These are phyloP conservation scores for Ramalina intermedia DNA, from an alignment of 495 filamentous ascomycete species.

Conservation along the genomic window DNA sequence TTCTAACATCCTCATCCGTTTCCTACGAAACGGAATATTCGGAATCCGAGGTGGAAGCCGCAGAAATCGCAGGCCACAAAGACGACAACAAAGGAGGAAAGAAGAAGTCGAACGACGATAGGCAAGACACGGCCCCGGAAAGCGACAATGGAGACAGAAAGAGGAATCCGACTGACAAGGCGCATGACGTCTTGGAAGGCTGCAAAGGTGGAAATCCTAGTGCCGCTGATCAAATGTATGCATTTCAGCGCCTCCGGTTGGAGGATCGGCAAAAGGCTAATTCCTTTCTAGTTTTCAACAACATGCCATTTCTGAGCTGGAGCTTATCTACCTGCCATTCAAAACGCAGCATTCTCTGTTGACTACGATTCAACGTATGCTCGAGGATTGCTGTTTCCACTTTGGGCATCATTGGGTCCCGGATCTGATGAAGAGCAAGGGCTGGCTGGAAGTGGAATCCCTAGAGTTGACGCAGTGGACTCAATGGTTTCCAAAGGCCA, in stretches of 20 bases:
- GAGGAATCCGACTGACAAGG: background rate
- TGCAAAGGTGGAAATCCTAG: slow-evolving; percentile 1
- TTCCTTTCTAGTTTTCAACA: slow-evolving; percentile 1
- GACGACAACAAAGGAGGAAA: too few species aligned
- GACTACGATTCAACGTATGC: slow-evolving; percentile 3
- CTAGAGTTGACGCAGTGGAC: slow-evolving; percentile 13
- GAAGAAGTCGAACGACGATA: too few species aligned
- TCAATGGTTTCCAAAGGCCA: slow-evolving; percentile 4
- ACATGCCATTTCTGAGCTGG: slow-evolving; percentile 4
- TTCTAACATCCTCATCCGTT: slow-evolving; percentile 6
- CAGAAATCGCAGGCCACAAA: too few species aligned
- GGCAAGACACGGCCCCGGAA: slow-evolving; percentile 6
- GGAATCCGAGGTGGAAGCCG: too few species aligned
- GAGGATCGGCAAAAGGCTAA: slow-evolving; percentile 2
- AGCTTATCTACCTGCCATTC: slow-evolving; percentile 9
- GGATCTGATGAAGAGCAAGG: slow-evolving; percentile 6
- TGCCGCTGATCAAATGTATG: background rate
- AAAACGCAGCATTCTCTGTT: slow-evolving; percentile 10
- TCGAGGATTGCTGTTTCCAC: slow-evolving; percentile 10
- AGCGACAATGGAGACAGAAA: slow-evolving; percentile 3
- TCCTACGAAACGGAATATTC: too few species aligned
- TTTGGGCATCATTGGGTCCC: slow-evolving; percentile 10
- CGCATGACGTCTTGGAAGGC: slow-evolving; percentile 1
- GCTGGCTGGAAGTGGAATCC: slow-evolving; percentile 7
- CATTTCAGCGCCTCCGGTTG: background rate